Evolutionary conservation across 345 rosid species (phyloP).

Genomic region (Capsella bursapastoris): DNA sequence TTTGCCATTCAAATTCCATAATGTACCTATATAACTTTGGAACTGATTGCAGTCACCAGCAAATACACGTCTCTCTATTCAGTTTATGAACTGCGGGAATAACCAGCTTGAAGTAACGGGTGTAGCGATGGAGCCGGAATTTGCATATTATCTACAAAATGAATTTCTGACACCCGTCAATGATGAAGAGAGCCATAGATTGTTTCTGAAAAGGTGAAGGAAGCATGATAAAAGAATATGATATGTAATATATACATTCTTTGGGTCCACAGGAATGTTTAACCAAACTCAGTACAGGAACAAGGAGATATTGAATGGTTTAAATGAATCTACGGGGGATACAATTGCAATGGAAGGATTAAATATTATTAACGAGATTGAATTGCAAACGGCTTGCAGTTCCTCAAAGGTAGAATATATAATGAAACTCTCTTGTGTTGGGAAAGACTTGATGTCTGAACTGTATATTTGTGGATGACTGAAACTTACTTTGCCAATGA

Average conservation of each 20-base stretch:
- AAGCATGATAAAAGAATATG: constrained; percentile 12
- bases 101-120: constrained; percentile 85
- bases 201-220: constrained; percentile 77
- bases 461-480: constrained; percentile 14
- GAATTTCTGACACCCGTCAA: constrained; percentile 62
- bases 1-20: constrained; percentile 19
- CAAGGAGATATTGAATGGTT: constrained; percentile 46
- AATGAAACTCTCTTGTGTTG: not conserved
- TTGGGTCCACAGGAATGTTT: constrained; percentile 24
- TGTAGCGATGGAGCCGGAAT: constrained; percentile 77
- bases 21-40: constrained; percentile 17
- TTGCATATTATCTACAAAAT: constrained; percentile 76
- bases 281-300: constrained; percentile 61
- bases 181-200: constrained; percentile 67
- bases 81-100: constrained; percentile 86
- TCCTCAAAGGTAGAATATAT: constrained; percentile 78
- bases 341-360: constrained; percentile 63
- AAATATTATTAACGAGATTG: constrained; percentile 69
- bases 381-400: constrained; percentile 77
- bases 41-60: constrained; percentile 62
- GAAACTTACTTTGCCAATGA: constrained; percentile 25
- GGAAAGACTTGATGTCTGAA: constrained; percentile 2
- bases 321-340: constrained; percentile 50
- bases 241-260: constrained; percentile 9
- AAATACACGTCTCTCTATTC: constrained; percentile 70